Base-by-base conservation (phyloP, 2,329 filamentous ascomycete species). In the Blastomyces emzantsi region DNA sequence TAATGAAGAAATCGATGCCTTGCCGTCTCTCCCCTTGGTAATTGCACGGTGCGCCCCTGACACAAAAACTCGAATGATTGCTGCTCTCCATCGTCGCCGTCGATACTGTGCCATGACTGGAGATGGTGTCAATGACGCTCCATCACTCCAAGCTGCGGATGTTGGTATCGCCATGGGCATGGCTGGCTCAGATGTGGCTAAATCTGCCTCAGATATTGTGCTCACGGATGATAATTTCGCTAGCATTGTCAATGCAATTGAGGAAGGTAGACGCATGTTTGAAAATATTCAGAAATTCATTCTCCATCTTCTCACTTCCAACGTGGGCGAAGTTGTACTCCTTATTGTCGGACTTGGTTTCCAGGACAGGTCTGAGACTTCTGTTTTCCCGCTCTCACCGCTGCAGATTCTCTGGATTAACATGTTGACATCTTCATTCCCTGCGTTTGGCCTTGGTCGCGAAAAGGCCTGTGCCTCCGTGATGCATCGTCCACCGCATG, bases 21-120 rank as follows among this genome's bases (percentile, higher is more conserved):
- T 95, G 19, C 86, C 88, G 4, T 85, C 90, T 51, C 79, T 95
- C 1, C 90, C 90, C 2, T 80, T 93, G 0, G 91, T 95, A 9
- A 87, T 95, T 65, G 90, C 91, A 47, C 87, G 91, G 47, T 95
- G 90, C 72, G 89, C 90, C 0, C 91, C 92, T 0, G 85, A 89
- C 64, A 95, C 91, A 49, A 96, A 96, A 77, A 90, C 91, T 4
- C 87, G 90, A 64, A 95, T 96, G 90, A 92, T 96, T 61, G 90
- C 92, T 69, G 90, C 91, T 6, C 83, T 96, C 19, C 89, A 92
- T 67, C 85, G 91, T 19, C 87, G 90, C 51, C 82, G 84, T 28
- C 83, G 84, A 25, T 93, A 89, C 74, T 90, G 88, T 74, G 90
- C 90, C 64, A 94, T 95, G 90, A 94, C 90, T 22, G 90, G 90